Evolutionary conservation across 805 yeast genomes (phyloP).

Genomic region (Tetrapisispora pingtungensis): DNA sequence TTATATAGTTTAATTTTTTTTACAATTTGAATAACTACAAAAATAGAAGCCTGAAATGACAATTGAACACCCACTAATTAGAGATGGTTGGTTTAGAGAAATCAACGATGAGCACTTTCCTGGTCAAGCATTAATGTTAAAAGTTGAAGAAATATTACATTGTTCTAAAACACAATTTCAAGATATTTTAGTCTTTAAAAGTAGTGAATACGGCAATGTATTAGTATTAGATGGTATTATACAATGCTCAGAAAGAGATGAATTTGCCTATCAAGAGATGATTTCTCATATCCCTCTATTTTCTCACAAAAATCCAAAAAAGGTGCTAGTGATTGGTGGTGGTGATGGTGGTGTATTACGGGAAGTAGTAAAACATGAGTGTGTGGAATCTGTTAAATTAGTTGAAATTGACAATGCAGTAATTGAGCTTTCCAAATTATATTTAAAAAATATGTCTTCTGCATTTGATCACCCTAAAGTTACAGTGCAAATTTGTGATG

Average conservation of each 20-base stretch:
- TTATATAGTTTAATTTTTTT: background rate
- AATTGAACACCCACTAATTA: constrained; percentile 23
- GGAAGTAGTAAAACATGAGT: constrained; percentile 70
- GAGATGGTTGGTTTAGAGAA: constrained; percentile 78
- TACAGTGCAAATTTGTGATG: constrained; percentile 63
- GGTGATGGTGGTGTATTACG: constrained; percentile 94
- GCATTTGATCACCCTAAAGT: constrained; percentile 58
- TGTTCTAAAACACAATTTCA: constrained; percentile 63
- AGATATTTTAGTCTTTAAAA: constrained; percentile 71
- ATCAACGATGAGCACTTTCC: constrained; percentile 62
- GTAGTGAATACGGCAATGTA: constrained; percentile 74
- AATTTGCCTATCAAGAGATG: constrained; percentile 89
- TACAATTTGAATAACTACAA: background rate
- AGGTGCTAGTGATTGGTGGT: constrained; percentile 84
- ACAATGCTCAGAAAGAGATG: constrained; percentile 88
- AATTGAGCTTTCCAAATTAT: constrained; percentile 58
- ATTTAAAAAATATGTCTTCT: constrained; percentile 68
- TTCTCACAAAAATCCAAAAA: constrained; percentile 65
- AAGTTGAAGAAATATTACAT: constrained; percentile 55
- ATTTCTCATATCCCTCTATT: constrained; percentile 75
- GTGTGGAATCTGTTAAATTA: constrained; percentile 55
- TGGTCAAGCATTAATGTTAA: constrained; percentile 71
- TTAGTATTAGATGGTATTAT: constrained; percentile 81
- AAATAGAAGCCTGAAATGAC: background rate
- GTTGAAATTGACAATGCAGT: constrained; percentile 89